Evolutionary conservation across 768 basidiomycete genomes (phyloP).

Genomic region (Suillus ampliporus): DNA sequence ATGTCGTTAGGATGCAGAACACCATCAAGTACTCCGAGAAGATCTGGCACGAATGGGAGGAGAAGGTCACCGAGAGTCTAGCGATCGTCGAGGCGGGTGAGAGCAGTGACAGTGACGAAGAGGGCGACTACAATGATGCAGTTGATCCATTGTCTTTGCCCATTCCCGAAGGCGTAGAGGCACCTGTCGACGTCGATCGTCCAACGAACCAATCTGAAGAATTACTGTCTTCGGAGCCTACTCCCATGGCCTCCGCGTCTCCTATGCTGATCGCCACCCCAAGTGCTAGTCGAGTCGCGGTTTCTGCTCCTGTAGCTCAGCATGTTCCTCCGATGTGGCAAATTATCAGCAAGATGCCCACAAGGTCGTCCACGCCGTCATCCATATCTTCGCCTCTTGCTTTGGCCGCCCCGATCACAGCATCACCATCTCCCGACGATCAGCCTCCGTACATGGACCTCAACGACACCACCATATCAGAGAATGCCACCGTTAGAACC

Average conservation of each 20-base stretch:
- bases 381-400: slow-evolving; percentile 89
- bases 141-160: slow-evolving; percentile 23
- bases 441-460: slow-evolving; percentile 69
- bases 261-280: slow-evolving; percentile 34
- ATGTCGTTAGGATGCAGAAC: slow-evolving; percentile 94
- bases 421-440: slow-evolving; percentile 65
- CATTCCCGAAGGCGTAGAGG: slow-evolving; percentile 30
- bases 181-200: slow-evolving; percentile 16
- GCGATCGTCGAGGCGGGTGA: slow-evolving; percentile 62
- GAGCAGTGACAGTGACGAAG: slow-evolving; percentile 50
- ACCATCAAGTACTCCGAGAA: slow-evolving; percentile 97
- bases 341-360: slow-evolving; percentile 55
- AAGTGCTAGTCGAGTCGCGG: slow-evolving; percentile 29
- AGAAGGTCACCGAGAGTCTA: slow-evolving; percentile 75
- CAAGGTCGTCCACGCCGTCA: slow-evolving; percentile 86
- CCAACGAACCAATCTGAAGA: slow-evolving; percentile 28
- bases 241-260: slow-evolving; percentile 66
- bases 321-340: slow-evolving; percentile 54
- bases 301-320: slow-evolving; percentile 43
- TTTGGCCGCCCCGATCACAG: slow-evolving; percentile 82
- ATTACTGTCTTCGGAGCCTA: slow-evolving; percentile 60
- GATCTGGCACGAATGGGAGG: slow-evolving; percentile 97
- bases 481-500: slow-evolving; percentile 55
- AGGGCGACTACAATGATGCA: slow-evolving; percentile 41
- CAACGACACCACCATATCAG: slow-evolving; percentile 51